phyloP scores from a whole-genome alignment of 2,329 filamentous ascomycete species.

The Cladobotryum protrusum region DNA sequence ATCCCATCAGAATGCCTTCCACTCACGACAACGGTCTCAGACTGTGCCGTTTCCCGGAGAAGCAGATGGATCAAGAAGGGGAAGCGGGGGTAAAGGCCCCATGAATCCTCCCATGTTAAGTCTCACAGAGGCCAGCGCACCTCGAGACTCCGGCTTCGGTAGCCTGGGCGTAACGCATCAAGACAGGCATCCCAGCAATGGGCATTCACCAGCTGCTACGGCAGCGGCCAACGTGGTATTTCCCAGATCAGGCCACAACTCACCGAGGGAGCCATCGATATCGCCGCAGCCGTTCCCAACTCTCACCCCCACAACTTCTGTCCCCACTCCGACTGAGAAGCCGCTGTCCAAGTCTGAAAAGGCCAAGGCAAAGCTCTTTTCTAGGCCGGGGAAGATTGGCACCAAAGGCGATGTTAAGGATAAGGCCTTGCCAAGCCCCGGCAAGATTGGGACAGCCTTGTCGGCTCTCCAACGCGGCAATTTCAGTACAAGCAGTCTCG shows the following conservation, averaged over 20 bases:
- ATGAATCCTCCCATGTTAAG: constrained; percentile 57
- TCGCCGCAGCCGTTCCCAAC: constrained; percentile 32
- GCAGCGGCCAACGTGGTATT: constrained; percentile 65
- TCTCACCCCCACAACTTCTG: constrained; percentile 27
- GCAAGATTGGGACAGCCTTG: constrained; percentile 61
- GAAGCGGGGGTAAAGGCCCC: constrained; percentile 42
- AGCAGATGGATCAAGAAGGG: constrained; percentile 35
- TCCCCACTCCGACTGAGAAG: constrained; percentile 48
- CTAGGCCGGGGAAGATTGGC: constrained; percentile 67
- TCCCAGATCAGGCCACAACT: constrained; percentile 54
- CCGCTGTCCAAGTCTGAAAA: constrained; percentile 54
- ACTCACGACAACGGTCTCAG: constrained; percentile 63
- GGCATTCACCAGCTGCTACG: constrained; percentile 59
- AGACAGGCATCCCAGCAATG: constrained; percentile 46
- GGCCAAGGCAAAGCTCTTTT: constrained; percentile 76
- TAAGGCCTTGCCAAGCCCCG: constrained; percentile 65
- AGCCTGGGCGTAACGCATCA: constrained; percentile 50
- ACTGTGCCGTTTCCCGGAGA: constrained; percentile 57
- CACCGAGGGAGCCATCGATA: constrained; percentile 37
- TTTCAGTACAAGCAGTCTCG: constrained; percentile 65
- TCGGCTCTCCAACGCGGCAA: constrained; percentile 60
- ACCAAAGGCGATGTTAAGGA: constrained; percentile 62
- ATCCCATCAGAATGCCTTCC: constrained; percentile 48
- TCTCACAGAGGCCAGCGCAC: constrained; percentile 58
- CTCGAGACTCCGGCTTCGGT: constrained; percentile 50